Evolutionary conservation across 352 stramenopile species (phyloP), one percentile per base, ranked within the genome.

Genomic region (Globisporangium recalcitrans): DNA sequence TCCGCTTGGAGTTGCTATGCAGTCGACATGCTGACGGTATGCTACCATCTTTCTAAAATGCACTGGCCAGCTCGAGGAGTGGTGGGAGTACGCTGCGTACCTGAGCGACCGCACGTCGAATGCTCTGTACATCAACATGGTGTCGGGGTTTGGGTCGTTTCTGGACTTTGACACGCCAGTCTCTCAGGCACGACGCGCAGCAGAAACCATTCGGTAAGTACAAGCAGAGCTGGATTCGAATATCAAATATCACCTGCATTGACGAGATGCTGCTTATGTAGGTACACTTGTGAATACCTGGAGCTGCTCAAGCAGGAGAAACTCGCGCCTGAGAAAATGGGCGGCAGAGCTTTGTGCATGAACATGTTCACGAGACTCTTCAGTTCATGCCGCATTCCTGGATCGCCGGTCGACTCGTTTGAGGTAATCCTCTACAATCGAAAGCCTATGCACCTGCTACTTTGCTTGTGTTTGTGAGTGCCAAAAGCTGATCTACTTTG

Each of bases 141-240:
- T 91, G 29, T 98, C 97, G 62, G 97, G 96, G 68, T 98, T 98
- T 66, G 89, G 97, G n/a, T 97, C 97, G 48, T 86, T 87, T 19
- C 80, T 96, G 61, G 91, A 97, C 62, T 91, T 91, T 26, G 85
- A 87, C 24, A 72, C 79, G 14, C 78, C 82, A 22, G 73, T 84
- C 2, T 82, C 81, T 10, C 76, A 82, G 60, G 71, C 76, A 4
- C 77, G 77, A 59, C 72, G 78, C 53, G 75, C 80, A 14, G 77
- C 78, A 4, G 79, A 88, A 63, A 89, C 74, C 4, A 78, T 89
- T 53, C 63, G 80, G 69, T 75, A 8, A 54, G 48, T 1, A n/a
- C 6, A 13, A 63, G 69, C 22, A 29, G 19, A 22, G 14, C 11
- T 8, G 26, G 3, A 2, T 16, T 75, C 76, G 8, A 64, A 67